Percentiles rank a stretch among this genome's conserved stretches.
phyloP scores from a whole-genome alignment of 225 moss, liverwort and hornwort species.

The Pseudisothecium myosuroides region DNA sequence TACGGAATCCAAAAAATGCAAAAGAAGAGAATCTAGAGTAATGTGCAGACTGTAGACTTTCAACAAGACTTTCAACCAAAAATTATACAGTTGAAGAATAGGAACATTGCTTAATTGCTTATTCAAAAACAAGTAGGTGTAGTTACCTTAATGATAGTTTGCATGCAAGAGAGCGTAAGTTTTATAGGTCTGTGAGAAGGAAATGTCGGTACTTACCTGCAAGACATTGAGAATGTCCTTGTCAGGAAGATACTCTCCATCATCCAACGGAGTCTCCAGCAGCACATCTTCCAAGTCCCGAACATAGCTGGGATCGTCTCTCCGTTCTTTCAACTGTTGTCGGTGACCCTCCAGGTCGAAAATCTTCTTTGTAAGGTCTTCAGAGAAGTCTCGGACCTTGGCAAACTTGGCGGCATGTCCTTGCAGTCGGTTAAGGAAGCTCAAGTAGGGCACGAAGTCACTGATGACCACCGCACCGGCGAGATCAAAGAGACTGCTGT shows the following conservation, averaged over 20 bases:
- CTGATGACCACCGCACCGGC: background rate
- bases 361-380: background rate
- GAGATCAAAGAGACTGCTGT: background rate
- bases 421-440: background rate
- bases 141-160: too few species aligned
- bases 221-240: background rate
- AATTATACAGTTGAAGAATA: background rate
- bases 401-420: background rate
- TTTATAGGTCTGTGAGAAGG: too few species aligned
- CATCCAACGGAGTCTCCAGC: background rate
- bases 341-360: background rate
- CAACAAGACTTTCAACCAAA: background rate
- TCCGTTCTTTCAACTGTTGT: background rate
- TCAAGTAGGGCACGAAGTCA: conserved; percentile 9
- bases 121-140: background rate
- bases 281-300: background rate
- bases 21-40: background rate
- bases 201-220: background rate
- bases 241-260: background rate
- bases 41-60: too few species aligned
- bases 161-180: background rate
- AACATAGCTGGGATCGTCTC: background rate
- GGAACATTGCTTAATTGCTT: background rate
- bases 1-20: background rate
- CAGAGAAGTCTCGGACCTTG: background rate